These are phyloP conservation scores for Asterionellopsis glacialis DNA, from an alignment of 108 stramenopile genomes.

Conservation along the genomic window DNA sequence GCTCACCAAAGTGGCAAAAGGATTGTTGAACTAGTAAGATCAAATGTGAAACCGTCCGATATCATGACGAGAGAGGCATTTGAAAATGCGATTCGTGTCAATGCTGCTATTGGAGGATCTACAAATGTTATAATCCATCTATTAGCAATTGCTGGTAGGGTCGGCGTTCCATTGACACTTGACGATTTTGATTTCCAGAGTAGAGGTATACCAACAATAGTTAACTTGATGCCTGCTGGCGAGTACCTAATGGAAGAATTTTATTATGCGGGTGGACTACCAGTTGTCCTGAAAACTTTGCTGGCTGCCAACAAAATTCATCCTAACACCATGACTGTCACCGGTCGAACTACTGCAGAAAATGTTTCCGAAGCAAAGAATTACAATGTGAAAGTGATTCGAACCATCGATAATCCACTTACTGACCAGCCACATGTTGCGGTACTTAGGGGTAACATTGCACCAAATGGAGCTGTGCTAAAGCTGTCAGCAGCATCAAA, in stretches of 20 bases:
- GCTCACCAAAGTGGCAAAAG: too few species aligned
- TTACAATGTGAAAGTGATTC: too few species aligned
- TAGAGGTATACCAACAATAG: conserved; percentile 29
- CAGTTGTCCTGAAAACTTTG: too few species aligned
- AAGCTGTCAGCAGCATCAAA: too few species aligned
- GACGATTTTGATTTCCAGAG: conserved; percentile 44
- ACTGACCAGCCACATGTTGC: too few species aligned
- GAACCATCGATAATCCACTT: too few species aligned
- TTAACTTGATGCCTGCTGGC: conserved; percentile 51
- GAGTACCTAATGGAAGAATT: conserved; percentile 57
- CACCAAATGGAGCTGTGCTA: too few species aligned
- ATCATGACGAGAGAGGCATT: conserved; percentile 59
- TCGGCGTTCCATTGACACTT: conserved; percentile 36
- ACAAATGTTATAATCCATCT: conserved; percentile 62
- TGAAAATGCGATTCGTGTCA: conserved; percentile 54
- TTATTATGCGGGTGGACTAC: conserved; percentile 43
- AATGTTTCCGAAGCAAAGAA: too few species aligned
- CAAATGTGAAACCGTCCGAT: conserved; percentile 46
- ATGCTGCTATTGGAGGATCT: conserved; percentile 54
- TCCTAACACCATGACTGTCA: too few species aligned
- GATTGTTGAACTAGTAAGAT: conserved; percentile 16
- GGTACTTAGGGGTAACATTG: too few species aligned
- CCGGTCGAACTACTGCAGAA: too few species aligned
- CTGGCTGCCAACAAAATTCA: too few species aligned
- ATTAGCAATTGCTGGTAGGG: conserved; percentile 48